Evolutionary conservation across 2,329 filamentous ascomycete species (phyloP).

Genomic region (Colletotrichum siamense): DNA sequence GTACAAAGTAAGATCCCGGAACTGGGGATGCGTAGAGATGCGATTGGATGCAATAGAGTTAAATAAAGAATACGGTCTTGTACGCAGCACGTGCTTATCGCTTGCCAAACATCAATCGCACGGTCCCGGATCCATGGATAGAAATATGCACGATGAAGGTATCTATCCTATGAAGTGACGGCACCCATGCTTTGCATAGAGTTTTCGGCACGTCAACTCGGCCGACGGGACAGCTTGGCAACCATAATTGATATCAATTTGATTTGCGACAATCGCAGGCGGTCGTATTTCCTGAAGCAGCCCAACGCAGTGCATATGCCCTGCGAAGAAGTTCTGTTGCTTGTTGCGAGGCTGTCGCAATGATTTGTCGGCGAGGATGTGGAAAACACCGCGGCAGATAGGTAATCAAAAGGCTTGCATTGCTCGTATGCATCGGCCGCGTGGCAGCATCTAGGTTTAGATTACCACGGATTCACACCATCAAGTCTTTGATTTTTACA

Average conservation of each 20-base stretch:
- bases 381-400: neutral
- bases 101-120: neutral
- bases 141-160: neutral
- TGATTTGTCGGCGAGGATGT: neutral
- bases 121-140: neutral
- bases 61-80: neutral
- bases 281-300: neutral
- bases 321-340: neutral
- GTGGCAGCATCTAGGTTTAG: neutral
- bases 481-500: accelerated
- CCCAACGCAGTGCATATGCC: neutral
- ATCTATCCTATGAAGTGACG: neutral
- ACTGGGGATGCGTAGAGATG: neutral
- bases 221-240: neutral
- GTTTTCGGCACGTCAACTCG: neutral
- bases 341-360: neutral
- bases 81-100: neutral
- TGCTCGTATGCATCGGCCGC: neutral
- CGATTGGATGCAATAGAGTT: neutral
- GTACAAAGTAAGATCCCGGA: neutral
- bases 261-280: accelerated
- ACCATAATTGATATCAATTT: neutral
- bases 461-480: neutral
- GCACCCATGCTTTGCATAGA: neutral
- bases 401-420: neutral